Base-by-base conservation (phyloP, 2,329 filamentous ascomycete genomes). In the Talaromyces sp. region DNA sequence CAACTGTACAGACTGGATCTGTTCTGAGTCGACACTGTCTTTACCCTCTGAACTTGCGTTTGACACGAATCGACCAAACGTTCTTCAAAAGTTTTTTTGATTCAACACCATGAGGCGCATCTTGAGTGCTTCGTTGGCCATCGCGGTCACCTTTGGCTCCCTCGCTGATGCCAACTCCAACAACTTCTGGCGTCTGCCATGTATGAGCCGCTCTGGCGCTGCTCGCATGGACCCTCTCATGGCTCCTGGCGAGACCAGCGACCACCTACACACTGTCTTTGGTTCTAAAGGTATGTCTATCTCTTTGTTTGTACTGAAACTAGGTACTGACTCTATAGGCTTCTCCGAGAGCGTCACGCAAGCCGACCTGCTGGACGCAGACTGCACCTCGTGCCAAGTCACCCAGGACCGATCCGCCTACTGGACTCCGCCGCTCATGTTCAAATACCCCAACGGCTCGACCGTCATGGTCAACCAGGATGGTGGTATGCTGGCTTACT, bases 401-500 rank as follows among this genome's bases (percentile, higher is more conserved):
- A 86, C 81, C 42, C 82, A 93, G 77, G 92, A 96, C 77, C 89
- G 87, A 77, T 96, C 91, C n/a, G 87, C 86, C 33, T 96, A 96
- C 79, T 96, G 92, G 91, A 85, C 87, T 58, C 92, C 92, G 0
- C 78, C 84, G 2, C 72, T 96, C 65, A 93, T 93, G 78, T 96
- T 96, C 75, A 76, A 87, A 71, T 84, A 92, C 69, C 70, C 77
- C 13, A 88, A 90, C 67, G 85, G 88, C 61, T 80, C 86, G 60
- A 85, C 85, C 57, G 84, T 90, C 68, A 74, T 90, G 61, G 90
- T 96, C 53, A 76, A 83, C 1, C 87, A 95, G 72, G 84, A 89
- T 57, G 91, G 92, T 64, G 91, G 92, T 65, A 91, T 96, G 85
- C 86, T 96, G 71, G 89, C 88, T 86, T 97, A 98, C 82, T 97